Percentiles rank a stretch among this genome's conserved stretches.
These are phyloP conservation scores for Scleromitrula shiraiana DNA, from an alignment of 2,329 filamentous ascomycete species.

Conservation along the genomic window DNA sequence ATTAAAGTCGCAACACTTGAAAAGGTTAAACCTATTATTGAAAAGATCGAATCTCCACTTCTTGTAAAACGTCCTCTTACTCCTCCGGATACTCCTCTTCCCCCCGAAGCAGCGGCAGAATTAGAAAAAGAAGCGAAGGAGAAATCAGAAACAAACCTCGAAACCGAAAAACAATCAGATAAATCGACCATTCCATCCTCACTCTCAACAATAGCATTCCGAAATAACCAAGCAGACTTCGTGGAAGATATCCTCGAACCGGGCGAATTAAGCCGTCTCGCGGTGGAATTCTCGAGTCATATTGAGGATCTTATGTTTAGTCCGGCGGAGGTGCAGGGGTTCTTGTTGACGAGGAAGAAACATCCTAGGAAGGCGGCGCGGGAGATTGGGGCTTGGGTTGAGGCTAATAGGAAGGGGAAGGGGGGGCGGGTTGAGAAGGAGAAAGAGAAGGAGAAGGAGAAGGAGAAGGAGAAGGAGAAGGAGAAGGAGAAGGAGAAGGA, in stretches of 20 bases:
- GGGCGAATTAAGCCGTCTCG: conserved; percentile 31
- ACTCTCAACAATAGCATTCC: no score
- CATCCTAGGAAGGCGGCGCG: conserved; percentile 45
- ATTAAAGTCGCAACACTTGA: background rate
- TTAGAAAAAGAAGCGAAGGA: background rate
- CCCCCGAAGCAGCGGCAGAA: background rate
- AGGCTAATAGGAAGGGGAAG: conserved; percentile 34
- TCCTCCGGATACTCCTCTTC: conserved; percentile 16
- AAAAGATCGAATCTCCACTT: background rate
- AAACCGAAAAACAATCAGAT: background rate
- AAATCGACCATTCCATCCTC: no score
- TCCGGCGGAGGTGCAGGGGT: conserved; percentile 58
- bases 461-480: background rate
- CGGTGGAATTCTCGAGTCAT: conserved; percentile 39
- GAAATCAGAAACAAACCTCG: background rate
- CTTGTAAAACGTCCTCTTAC: conserved; percentile 11
- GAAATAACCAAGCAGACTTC: no score
- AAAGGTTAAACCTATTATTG: background rate
- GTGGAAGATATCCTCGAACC: background rate
- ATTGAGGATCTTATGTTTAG: conserved; percentile 47
- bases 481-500: no score
- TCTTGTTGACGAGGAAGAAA: conserved; percentile 54
- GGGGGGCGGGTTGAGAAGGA: background rate
- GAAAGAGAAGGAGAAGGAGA: background rate
- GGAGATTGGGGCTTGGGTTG: conserved; percentile 47